A percentile compares a stretch with the other conserved stretches of the same genome.
phyloP scores from a whole-genome alignment of 129 eudicot species.

The Arctium lappa region DNA sequence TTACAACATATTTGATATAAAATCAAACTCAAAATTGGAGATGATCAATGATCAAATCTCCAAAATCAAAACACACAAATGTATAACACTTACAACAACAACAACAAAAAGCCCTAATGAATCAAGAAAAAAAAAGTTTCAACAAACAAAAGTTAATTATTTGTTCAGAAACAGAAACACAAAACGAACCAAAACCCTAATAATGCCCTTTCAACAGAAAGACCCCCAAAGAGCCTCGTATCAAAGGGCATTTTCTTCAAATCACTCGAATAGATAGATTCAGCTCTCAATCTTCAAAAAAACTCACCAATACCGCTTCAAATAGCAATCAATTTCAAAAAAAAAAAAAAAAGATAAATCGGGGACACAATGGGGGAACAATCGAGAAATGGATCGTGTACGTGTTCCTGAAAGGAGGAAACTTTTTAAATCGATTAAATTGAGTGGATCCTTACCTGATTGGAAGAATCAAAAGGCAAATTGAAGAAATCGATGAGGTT shows the following conservation, averaged over 20 bases:
- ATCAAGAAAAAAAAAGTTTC: neutral
- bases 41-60: neutral
- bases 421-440: neutral
- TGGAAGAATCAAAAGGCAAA: slow-evolving; percentile 41
- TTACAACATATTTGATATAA: slow-evolving; percentile 27
- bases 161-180: neutral
- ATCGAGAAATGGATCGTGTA: slow-evolving; percentile 1
- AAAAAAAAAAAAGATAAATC: neutral
- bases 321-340: neutral
- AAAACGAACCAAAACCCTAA: neutral
- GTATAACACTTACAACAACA: slow-evolving; percentile 1
- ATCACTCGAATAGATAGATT: slow-evolving; percentile 8
- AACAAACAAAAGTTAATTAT: neutral
- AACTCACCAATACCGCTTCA: neutral
- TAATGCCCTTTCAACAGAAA: slow-evolving; percentile 27
- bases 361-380: neutral
- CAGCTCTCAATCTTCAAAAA: neutral
- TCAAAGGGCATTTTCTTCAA: slow-evolving; percentile 30
- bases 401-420: neutral
- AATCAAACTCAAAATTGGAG: slow-evolving; percentile 9
- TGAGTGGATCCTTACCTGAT: slow-evolving; percentile 38
- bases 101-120: neutral
- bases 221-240: slow-evolving; percentile 21
- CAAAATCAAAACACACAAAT: neutral
- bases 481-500: slow-evolving; percentile 17